phyloP scores from a whole-genome alignment of 352 stramenopile genomes.

The Sclerospora graminicola region DNA sequence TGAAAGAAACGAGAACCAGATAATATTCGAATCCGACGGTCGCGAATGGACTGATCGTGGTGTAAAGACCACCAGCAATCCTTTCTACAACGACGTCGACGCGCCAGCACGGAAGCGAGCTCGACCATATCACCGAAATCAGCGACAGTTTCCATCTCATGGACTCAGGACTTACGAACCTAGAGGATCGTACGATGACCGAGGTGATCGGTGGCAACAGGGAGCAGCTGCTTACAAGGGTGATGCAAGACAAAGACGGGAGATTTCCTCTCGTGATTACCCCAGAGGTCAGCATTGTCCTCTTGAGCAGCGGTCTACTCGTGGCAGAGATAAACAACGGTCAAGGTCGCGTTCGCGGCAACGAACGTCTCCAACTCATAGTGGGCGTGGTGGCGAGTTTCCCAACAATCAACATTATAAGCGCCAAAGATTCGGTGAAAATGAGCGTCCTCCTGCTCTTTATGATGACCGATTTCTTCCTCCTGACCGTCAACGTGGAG shows the following conservation, averaged over 20 bases:
- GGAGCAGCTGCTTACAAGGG: not conserved
- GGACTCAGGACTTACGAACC: not conserved
- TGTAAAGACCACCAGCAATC: not conserved
- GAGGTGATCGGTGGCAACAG: conserved; percentile 2
- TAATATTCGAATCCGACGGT: not conserved
- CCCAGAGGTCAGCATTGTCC: not conserved
- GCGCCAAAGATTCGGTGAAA: conserved; percentile 4
- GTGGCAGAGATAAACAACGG: not conserved
- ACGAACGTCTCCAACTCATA: not conserved
- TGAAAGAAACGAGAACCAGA: not conserved
- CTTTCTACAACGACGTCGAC: not conserved
- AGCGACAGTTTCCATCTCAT: conserved; percentile 1
- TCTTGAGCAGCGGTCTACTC: conserved; percentile 4
- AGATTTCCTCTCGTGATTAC: conserved; percentile 6
- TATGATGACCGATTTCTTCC: not conserved
- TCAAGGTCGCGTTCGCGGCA: conserved; percentile 7
- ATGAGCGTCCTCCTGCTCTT: conserved; percentile 4
- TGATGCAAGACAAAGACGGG: conserved; percentile 1
- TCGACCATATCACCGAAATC: not conserved
- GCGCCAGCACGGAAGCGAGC: conserved; percentile 3
- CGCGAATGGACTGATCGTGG: not conserved
- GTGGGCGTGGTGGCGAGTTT: not conserved
- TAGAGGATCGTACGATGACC: not conserved
- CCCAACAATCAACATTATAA: conserved; percentile 1
- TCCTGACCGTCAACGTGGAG: conserved; percentile 4